phyloP scores from a whole-genome alignment of 148 eudicot genomes.

The Camellia sinensis region DNA sequence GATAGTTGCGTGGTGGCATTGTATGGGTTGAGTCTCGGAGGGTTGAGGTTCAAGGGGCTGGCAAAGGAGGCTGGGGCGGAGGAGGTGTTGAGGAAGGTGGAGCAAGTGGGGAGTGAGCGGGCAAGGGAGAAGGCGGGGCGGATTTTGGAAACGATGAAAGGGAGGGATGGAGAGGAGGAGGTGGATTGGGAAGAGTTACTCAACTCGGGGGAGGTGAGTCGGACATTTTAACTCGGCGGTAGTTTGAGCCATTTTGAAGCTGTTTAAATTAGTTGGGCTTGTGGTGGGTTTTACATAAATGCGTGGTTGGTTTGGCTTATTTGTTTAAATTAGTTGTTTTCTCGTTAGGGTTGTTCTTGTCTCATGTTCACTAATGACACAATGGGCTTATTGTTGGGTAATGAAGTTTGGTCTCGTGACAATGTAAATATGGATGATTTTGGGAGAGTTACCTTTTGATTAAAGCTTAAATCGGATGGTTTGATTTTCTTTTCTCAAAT shows the following conservation, averaged over 20 bases:
- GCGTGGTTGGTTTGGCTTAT: constrained; percentile 6
- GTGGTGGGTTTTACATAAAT: constrained; percentile 3
- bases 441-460: neutral
- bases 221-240: constrained; percentile 12
- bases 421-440: constrained; percentile 15
- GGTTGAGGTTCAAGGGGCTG: constrained; percentile 78
- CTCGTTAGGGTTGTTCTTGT: too few relatives aligned
- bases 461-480: neutral
- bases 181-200: constrained; percentile 89
- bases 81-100: constrained; percentile 53
- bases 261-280: neutral
- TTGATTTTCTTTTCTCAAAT: neutral
- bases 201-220: constrained; percentile 45
- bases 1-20: constrained; percentile 77
- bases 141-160: constrained; percentile 54
- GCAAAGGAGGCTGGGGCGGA: constrained; percentile 69
- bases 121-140: constrained; percentile 56
- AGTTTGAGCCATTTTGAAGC: constrained; percentile 7
- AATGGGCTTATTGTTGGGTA: constrained; percentile 5
- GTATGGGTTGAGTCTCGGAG: constrained; percentile 69
- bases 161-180: constrained; percentile 75
- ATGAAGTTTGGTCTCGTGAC: too few relatives aligned
- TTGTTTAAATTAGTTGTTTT: neutral
- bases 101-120: constrained; percentile 38
- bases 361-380: neutral